Evolutionary conservation across 345 rosid genomes (phyloP).

Genomic region (Eutrema japonicum): DNA sequence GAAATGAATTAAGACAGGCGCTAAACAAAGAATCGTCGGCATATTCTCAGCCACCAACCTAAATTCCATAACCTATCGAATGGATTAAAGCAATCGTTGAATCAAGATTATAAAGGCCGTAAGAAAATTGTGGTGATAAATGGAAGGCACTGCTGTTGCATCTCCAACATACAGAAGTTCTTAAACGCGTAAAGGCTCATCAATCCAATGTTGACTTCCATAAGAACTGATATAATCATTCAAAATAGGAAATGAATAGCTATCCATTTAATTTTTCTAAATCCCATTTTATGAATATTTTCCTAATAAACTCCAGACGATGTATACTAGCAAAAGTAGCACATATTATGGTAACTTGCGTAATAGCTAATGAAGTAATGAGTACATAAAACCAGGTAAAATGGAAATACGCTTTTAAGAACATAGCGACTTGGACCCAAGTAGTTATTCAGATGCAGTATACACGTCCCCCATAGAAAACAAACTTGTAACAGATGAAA

Average conservation of each 20-base stretch:
- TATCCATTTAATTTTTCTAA: slow-evolving; percentile 4
- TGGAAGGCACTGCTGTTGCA: slow-evolving; percentile 4
- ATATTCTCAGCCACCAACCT: slow-evolving; percentile 36
- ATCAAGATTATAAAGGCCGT: slow-evolving; percentile 10
- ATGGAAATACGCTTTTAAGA: not conserved
- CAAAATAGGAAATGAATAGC: slow-evolving; percentile 20
- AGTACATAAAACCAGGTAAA: not conserved
- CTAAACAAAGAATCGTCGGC: slow-evolving; percentile 28
- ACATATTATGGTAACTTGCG: slow-evolving; percentile 11
- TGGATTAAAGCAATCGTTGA: slow-evolving; percentile 1
- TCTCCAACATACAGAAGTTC: slow-evolving; percentile 24
- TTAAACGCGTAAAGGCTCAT: slow-evolving; percentile 16
- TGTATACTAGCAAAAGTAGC: slow-evolving; percentile 9
- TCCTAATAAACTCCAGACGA: slow-evolving; percentile 4
- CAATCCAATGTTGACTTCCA: slow-evolving; percentile 25
- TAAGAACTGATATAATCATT: slow-evolving; percentile 5
- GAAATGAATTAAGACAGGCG: slow-evolving; percentile 7
- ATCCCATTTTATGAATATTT: slow-evolving; percentile 6
- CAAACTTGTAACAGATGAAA: slow-evolving; percentile 11
- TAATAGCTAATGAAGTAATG: not conserved
- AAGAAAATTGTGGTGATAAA: slow-evolving; percentile 12
- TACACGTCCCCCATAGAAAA: slow-evolving; percentile 7
- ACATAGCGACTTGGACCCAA: not conserved
- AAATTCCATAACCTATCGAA: slow-evolving; percentile 12
- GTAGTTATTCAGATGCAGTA: slow-evolving; percentile 13